Percentiles rank a stretch among this genome's conserved stretches.
Conservation (phyloP, 164 flowering plant species). For the Santalum album region DNA sequence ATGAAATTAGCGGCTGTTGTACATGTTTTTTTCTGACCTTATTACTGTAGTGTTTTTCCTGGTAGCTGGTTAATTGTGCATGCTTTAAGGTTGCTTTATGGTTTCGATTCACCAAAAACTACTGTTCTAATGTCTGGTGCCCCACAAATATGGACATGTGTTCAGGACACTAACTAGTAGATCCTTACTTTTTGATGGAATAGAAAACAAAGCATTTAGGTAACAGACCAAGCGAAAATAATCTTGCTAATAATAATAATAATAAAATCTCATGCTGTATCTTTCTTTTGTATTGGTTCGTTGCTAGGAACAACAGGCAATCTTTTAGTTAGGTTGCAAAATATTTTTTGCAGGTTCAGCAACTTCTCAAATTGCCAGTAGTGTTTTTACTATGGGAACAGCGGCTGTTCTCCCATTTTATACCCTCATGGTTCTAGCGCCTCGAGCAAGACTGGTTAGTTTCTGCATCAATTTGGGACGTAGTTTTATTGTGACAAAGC, state of each 20-base stretch:
- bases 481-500: neutral
- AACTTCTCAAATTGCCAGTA: constrained; percentile 63
- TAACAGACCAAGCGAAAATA: no score
- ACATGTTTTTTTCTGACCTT: no score
- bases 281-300: neutral
- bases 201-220: no score
- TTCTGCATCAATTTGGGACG: neutral
- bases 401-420: constrained; percentile 94
- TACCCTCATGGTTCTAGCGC: constrained; percentile 88
- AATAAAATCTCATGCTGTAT: neutral
- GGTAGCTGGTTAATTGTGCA: no score
- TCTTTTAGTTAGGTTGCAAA: neutral
- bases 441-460: constrained; percentile 63
- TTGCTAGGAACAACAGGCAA: neutral
- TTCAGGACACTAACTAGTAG: no score
- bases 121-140: no score
- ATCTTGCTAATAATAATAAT: no score
- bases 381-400: constrained; percentile 73
- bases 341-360: constrained; percentile 49
- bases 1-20: no score
- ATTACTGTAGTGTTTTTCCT: no score
- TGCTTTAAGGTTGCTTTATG: neutral
- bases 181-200: no score
- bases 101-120: neutral
- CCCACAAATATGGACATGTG: no score